A percentile compares a stretch with the other conserved stretches of the same genome.
phyloP scores from a whole-genome alignment of 2,329 filamentous ascomycete species.

The Colletotrichum liaoningense region DNA sequence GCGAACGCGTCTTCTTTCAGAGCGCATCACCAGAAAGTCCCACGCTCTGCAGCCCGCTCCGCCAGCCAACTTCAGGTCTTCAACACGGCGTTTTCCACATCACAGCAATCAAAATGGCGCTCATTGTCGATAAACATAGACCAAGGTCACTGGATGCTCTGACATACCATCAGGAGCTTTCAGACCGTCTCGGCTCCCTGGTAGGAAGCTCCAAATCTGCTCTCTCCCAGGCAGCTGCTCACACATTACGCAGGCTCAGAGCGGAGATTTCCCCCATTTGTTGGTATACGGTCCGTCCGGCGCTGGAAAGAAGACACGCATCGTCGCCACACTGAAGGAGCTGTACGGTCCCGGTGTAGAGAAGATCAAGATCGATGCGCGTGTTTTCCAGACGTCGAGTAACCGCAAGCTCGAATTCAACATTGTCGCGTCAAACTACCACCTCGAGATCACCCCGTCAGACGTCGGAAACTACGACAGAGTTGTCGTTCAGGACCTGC shows the following conservation, averaged over 20 bases:
- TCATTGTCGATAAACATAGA: conserved; percentile 78
- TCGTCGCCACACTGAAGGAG: conserved; percentile 94
- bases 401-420: conserved; percentile 99
- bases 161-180: conserved; percentile 90
- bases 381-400: conserved; percentile 93
- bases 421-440: conserved; percentile 96
- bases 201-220: conserved; percentile 61
- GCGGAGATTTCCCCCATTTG: conserved; percentile 96
- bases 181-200: conserved; percentile 85
- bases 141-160: conserved; percentile 81
- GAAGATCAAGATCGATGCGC: conserved; percentile 99
- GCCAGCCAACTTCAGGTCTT: conserved; percentile 11
- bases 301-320: conserved; percentile 96
- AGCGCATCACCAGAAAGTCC: conserved; percentile 33
- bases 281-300: conserved; percentile 97
- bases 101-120: conserved; percentile 62
- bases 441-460: conserved; percentile 97
- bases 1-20: conserved; percentile 45
- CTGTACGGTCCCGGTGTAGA: conserved; percentile 97
- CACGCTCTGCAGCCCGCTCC: conserved; percentile 1
- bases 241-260: conserved; percentile 78
- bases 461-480: conserved; percentile 97
- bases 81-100: conserved; percentile 8
- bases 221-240: conserved; percentile 4
- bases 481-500: conserved; percentile 92